Base-by-base conservation (phyloP, 495 filamentous ascomycete species). In the Talaromyces proteolyticus region DNA sequence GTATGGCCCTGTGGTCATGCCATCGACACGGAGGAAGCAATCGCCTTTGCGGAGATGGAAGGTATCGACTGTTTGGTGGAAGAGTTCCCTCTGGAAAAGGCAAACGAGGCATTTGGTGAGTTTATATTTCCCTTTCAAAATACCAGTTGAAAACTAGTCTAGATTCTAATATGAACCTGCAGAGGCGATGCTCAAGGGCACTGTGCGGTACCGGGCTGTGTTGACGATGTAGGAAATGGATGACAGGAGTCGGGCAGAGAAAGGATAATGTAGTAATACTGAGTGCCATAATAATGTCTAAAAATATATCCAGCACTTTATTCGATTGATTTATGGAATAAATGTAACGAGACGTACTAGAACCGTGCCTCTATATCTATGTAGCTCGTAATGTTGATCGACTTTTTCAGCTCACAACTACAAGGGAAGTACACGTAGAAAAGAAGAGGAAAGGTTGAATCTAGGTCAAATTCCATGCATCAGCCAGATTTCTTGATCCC, bases 1-100 rank as follows among this genome's bases (percentile, higher is more conserved):
- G 73, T 75, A 11, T 88, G 80, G 77, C 80, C 82, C 0, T 69
- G 65, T 34, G 85, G 85, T 0, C 77, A 85, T 52, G 77, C 80
- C 0, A 57, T 74, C 1, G 85, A 89, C 58, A 66, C 64, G 6
- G 84, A 87, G 62, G 84, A 89, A 53, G 71, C 85, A 0, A 80
- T 88, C 49, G 57, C 53, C 7, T 88, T 88, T 57, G 69, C 84
- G 0, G 51, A 77, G 52, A 53, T 73, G 18, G 70, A 85, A 36
- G 70, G 67, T 4, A 69, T 88, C 26, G 74, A 81, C 51, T 86
- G 81, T 59, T 52, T 82, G 66, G 67, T 88, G 22, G 76, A 88
- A 67, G 78, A 68, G 54, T 86, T 78, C 51, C 75, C 77, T 6
- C 65, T 89, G 6, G 67, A 72, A 2, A 73, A 81, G 41, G 79